Percentiles rank a stretch among this genome's conserved stretches.
Conservation (phyloP, 2,329 filamentous ascomycete genomes). For the Leptographium radiaticola region DNA sequence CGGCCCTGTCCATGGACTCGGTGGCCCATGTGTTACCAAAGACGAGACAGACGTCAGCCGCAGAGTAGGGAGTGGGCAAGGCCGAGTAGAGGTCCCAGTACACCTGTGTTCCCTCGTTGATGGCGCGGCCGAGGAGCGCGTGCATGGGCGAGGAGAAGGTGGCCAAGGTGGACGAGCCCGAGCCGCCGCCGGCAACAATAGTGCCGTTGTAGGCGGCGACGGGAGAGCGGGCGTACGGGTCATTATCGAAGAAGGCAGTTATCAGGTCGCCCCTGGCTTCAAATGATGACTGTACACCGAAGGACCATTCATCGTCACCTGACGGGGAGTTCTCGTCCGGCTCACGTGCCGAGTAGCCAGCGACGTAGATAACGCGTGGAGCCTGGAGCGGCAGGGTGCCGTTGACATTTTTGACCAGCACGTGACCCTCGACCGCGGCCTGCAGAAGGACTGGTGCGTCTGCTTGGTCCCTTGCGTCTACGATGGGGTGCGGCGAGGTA, state of each 20-base stretch:
- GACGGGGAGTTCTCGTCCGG: constrained; percentile 21
- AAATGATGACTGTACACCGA: background rate
- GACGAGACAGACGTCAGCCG: constrained; percentile 42
- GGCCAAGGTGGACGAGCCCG: constrained; percentile 32
- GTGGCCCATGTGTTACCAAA: constrained; percentile 47
- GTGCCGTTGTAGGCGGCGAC: constrained; percentile 41
- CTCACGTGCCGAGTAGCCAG: constrained; percentile 45
- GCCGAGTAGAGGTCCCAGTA: constrained; percentile 37
- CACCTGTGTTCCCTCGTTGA: constrained; percentile 40
- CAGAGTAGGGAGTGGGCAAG: constrained; percentile 39
- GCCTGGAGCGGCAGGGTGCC: constrained; percentile 49
- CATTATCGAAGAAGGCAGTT: constrained; percentile 26
- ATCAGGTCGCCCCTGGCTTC: constrained; percentile 41
- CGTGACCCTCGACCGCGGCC: constrained; percentile 49
- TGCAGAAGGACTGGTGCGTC: constrained; percentile 27
- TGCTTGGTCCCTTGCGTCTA: constrained; percentile 39
- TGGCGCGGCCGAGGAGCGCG: constrained; percentile 24
- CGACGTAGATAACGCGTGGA: constrained; percentile 41
- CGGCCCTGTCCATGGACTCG: constrained; percentile 45
- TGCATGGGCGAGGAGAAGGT: constrained; percentile 27
- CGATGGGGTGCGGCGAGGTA: constrained; percentile 25
- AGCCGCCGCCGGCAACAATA: constrained; percentile 35
- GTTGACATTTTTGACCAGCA: constrained; percentile 63
- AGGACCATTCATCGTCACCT: constrained; percentile 23
- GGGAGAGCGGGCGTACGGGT: constrained; percentile 7